Evolutionary conservation across 2,329 filamentous ascomycete genomes (phyloP).

Genomic region (Ilyonectria sp.): DNA sequence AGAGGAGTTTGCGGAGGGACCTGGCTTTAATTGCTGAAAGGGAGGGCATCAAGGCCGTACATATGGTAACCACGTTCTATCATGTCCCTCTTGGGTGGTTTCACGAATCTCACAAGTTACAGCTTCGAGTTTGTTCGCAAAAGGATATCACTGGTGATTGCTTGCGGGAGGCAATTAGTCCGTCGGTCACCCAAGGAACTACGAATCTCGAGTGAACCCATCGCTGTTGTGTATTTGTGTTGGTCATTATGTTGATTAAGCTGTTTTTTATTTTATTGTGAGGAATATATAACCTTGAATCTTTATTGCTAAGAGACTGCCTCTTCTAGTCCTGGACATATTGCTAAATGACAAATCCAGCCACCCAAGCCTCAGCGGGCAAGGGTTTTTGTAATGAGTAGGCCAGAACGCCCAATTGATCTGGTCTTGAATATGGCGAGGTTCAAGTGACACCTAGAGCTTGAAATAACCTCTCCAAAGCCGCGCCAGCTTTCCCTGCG

Average conservation of each 20-base stretch:
- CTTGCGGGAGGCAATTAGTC: constrained; percentile 9
- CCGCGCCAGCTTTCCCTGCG: constrained; percentile 13
- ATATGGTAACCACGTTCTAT: constrained; percentile 16
- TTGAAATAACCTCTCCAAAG: constrained; percentile 31
- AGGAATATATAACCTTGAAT: no score
- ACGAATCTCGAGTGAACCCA: background rate
- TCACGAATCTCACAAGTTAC: constrained; percentile 10
- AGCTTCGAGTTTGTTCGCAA: constrained; percentile 16
- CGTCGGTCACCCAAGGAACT: background rate
- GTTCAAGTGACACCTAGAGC: background rate
- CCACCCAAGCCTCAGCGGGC: no score
- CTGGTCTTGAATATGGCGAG: constrained; percentile 59
- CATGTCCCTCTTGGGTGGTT: background rate
- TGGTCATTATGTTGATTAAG: background rate
- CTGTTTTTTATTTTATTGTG: no score
- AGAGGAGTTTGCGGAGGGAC: constrained; percentile 23
- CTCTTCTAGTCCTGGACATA: no score
- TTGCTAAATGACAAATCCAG: no score
- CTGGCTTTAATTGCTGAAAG: constrained; percentile 14
- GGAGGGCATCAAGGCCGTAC: constrained; percentile 1
- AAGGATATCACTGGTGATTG: background rate
- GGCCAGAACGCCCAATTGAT: background rate
- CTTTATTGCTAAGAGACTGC: no score
- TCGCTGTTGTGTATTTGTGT: background rate
- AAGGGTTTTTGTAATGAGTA: background rate